Evolutionary conservation across 164 flowering plant genomes (phyloP).

Genomic region (Tetracentron sinense): DNA sequence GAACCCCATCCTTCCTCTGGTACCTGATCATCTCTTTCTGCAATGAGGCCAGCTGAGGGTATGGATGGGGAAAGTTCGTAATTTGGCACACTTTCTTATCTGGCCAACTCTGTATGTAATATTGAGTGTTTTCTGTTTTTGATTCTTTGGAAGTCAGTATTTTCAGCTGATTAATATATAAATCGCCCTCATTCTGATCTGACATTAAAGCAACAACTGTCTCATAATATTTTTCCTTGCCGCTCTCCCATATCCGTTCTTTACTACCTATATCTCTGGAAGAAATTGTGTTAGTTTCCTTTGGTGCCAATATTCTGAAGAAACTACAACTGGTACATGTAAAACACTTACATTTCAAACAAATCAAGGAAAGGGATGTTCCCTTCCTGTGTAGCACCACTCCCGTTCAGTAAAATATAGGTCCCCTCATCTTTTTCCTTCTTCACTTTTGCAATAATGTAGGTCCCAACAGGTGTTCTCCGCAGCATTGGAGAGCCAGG

Average conservation of each 20-base stretch:
- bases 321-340: background rate
- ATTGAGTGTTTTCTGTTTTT: conserved; percentile 92
- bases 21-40: conserved; percentile 97
- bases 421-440: conserved; percentile 68
- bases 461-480: conserved; percentile 78
- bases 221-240: conserved; percentile 83
- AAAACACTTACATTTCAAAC: conserved; percentile 77
- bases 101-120: conserved; percentile 70
- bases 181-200: conserved; percentile 78
- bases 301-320: background rate
- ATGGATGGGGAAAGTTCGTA: conserved; percentile 92
- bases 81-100: conserved; percentile 65
- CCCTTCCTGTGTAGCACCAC: conserved; percentile 96
- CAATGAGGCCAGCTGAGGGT: conserved; percentile 81
- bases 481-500: conserved; percentile 96
- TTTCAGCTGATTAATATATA: conserved; percentile 58
- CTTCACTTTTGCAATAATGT: conserved; percentile 79
- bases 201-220: conserved; percentile 90
- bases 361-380: conserved; percentile 93
- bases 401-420: conserved; percentile 76
- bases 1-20: conserved; percentile 92
- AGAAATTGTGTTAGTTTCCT: conserved; percentile 23
- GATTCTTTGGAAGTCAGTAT: conserved; percentile 92
- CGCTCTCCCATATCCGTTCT: conserved; percentile 96
- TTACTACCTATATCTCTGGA: conserved; percentile 85